Percentiles rank a stretch among this genome's conserved stretches.
These are phyloP conservation scores for Orychophragmus violaceus DNA, from an alignment of 345 rosid genomes.

Conservation along the genomic window DNA sequence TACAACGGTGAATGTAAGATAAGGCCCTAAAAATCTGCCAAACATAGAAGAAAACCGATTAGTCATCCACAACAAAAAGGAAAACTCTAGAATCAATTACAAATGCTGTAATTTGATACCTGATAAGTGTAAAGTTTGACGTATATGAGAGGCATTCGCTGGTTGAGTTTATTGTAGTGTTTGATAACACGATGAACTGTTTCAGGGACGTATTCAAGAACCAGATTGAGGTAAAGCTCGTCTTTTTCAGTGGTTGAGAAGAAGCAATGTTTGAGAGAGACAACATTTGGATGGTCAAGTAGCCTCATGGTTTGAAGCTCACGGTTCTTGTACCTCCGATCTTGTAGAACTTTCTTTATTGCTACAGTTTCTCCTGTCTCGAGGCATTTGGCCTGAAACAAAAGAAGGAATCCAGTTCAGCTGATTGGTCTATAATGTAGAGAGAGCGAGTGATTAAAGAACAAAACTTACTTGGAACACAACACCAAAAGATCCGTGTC, in stretches of 20 bases:
- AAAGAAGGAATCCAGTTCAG: neutral
- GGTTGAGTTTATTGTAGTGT: slow-evolving; percentile 85
- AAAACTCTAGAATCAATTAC: neutral
- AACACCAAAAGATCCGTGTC: slow-evolving; percentile 96
- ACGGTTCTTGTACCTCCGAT: slow-evolving; percentile 93
- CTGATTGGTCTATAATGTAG: neutral
- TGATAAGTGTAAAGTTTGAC: slow-evolving; percentile 91
- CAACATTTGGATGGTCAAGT: slow-evolving; percentile 92
- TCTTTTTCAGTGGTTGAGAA: slow-evolving; percentile 95
- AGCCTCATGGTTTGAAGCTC: slow-evolving; percentile 98
- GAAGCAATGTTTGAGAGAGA: slow-evolving; percentile 89
- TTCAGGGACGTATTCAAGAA: slow-evolving; percentile 95
- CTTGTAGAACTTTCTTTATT: slow-evolving; percentile 95
- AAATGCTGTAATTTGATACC: slow-evolving; percentile 35
- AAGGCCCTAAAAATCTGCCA: slow-evolving; percentile 90
- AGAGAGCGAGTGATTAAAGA: neutral
- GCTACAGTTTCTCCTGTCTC: slow-evolving; percentile 98
- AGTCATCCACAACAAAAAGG: neutral
- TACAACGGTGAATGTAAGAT: slow-evolving; percentile 79
- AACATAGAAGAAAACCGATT: neutral
- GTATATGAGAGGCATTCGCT: slow-evolving; percentile 86
- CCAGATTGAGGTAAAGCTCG: slow-evolving; percentile 92
- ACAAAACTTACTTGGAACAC: slow-evolving; percentile 73
- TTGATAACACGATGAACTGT: slow-evolving; percentile 88
- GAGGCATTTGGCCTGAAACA: slow-evolving; percentile 74